Base-by-base conservation (phyloP, 768 basidiomycete species). In the Pulveroboletus sp. region DNA sequence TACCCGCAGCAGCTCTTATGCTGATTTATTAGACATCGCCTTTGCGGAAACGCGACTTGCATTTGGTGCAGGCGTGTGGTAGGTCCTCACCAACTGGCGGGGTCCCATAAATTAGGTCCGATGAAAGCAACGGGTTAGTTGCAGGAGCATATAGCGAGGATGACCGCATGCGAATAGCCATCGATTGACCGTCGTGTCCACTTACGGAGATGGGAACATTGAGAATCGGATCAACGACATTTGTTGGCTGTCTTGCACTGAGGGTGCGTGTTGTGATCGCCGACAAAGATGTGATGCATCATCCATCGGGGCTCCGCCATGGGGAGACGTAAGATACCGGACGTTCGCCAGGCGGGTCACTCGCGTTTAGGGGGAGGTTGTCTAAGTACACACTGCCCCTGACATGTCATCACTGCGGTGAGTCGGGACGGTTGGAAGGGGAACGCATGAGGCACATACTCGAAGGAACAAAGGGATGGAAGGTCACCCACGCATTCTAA, bases 201-300 rank as follows among this genome's bases (percentile, higher is more conserved):
- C 13, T 11, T 14, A 36, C 47, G 50, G 59, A 34, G 22, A 58
- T 46, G 56, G 22, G 23, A 48, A 37, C 17, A 4, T 38, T 45
- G 41, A 29, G 50, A 47, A 55, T 50, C 32, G 32, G 14, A 49
- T 48, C 47, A 23, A 32, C 47, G 10, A 36, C 31, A 40, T 44
- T 43, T 13, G 36, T 45, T 11, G 54, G 5, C 2, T 17, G n/a
- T 12, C 20, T 46, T 39, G 51, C 43, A 16, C 19, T 6, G 26
- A 27, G 51, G 24, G 35, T 31, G 53, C 47, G 43, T 56, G 57
- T 56, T 49, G 45, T 61, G 60, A 61, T 63, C 61, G 43, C 50
- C 50, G 56, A 43, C 47, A 51, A 46, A 34, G 53, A 49, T 45
- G 17, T 22, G 13, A 36, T 51, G 29, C 19, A 37, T 22, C 20